Base-by-base conservation (phyloP, 78 protist species). In the Acrasis kona region DNA sequence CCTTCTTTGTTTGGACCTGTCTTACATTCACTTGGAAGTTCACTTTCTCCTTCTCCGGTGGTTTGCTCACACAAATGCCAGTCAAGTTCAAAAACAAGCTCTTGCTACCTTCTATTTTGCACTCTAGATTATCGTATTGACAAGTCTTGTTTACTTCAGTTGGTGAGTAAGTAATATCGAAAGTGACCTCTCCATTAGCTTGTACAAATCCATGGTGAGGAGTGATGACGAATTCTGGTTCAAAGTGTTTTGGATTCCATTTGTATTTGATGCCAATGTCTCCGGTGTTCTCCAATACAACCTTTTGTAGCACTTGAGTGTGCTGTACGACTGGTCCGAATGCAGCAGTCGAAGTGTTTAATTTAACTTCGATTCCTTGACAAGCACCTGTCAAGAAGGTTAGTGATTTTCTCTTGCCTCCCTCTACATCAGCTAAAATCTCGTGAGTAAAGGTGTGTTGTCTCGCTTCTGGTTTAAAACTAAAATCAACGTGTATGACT, bases 281-380 rank as follows among this genome's bases (percentile, higher is more conserved):
- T 19, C 95, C 95, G 9, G 39, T 34, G 84, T 90, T 90, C 35
- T 74, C 39, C 12, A 90, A 78, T 57, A 10, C 19, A 2, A 84
- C 38, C 28, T 39, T 5, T 5, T 83, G 80, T 4, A 72, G 39
- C 8, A 74, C 5, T n/a, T 50, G n/a, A 37, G 74, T 32, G 61
- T 76, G 65, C 27, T 32, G 35, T 7, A 76, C 85, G 5, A 83
- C 91, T 8, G 87, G 65, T 8, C 89, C 89, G 75, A 90, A 90
- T 27, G 80, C 1, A 9, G 85, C 28, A 19, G 0, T 2, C 39
- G 72, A 66, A 30, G 10, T 12, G 61, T 90, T 91, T 28, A 84
- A 76, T 66, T 81, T 40, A 35, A 84, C 40, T 40, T 72, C 89
- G 27, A 84, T 30, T 3, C 91, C 95, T 0, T 71, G 78, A 35